Conservation (phyloP, 805 yeast genomes). For the Teunomyces barrocoloradensis region DNA sequence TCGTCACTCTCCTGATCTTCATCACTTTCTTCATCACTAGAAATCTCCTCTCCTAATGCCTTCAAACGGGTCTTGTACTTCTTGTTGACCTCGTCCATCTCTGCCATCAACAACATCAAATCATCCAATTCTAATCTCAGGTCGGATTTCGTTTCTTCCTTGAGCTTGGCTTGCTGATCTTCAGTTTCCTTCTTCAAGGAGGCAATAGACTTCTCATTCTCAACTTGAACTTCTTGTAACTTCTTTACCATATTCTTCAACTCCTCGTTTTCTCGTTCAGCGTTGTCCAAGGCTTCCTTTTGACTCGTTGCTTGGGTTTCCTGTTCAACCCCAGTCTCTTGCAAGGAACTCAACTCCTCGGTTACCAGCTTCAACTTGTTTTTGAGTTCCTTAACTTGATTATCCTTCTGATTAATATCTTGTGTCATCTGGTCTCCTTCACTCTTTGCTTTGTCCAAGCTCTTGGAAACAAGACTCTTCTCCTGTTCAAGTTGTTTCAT, state of each 20-base stretch:
- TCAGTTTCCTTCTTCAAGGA: slow-evolving; percentile 6
- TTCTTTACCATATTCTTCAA: background rate
- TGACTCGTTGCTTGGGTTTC: background rate
- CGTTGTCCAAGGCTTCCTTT: background rate
- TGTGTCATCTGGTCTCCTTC: background rate
- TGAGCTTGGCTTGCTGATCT: slow-evolving; percentile 4
- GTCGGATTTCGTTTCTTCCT: slow-evolving; percentile 22
- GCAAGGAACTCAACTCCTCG: background rate
- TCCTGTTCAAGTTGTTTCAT: slow-evolving; percentile 2
- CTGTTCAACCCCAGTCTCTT: background rate
- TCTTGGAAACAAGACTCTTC: background rate
- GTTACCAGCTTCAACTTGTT: background rate
- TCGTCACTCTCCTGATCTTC: slow-evolving; percentile 58
- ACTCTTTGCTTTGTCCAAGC: background rate
- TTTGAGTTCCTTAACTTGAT: background rate
- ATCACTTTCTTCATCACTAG: slow-evolving; percentile 72
- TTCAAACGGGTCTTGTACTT: slow-evolving; percentile 54
- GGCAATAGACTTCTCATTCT: slow-evolving; percentile 5
- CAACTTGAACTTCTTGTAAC: slow-evolving; percentile 2
- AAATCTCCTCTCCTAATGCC: slow-evolving; percentile 55
- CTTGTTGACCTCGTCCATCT: slow-evolving; percentile 65
- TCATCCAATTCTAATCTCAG: slow-evolving; percentile 66
- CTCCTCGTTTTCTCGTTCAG: background rate
- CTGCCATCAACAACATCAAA: slow-evolving; percentile 70
- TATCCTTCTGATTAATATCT: background rate